Evolutionary conservation across 768 basidiomycete species (phyloP), one percentile per base, ranked within the genome.

Genomic region (Xerocomus spinulosus): DNA sequence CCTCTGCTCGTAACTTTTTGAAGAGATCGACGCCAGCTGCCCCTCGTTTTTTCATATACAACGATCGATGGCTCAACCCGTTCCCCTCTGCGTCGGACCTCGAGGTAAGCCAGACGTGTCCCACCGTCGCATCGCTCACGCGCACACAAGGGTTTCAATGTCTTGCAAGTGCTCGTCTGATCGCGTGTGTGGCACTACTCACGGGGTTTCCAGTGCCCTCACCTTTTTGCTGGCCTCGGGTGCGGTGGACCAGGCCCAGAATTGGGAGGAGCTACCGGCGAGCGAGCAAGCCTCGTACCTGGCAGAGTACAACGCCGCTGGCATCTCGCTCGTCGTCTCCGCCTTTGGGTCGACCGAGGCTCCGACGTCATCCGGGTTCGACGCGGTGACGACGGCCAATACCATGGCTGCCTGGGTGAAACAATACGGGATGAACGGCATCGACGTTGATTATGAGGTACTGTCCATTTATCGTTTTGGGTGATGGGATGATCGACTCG

Each of bases 291-390:
- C 70, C 5, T 35, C 68, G 6, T 71, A 78, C 55, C 67, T 78
- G 48, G 55, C 73, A 1, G 69, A 76, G 48, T 83, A 82, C 47
- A 62, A 62, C 14, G 71, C 72, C 0, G 78, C 78, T 14, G 80
- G 81, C 6, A 79, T 82, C 59, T 75, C 74, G 36, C 58, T 83
- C 23, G 70, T 82, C 48, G 81, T 82, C 5, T 78, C 79, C 35
- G 70, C 69, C 2, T 81, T 82, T 55, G 77, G 78, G 7, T 69
- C 74, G 7, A 67, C 65, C 10, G 57, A 62, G 46, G 61, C 67
- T 0, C 77, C 78, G 1, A 79, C 76, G 2, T 62, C 72, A 0
- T 58, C 62, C 6, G 70, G 71, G n/a, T 53, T 50, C 10, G 67
- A 79, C 48, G 68, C 78, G 0, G 60, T 69, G 20, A 50, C 41